Evolutionary conservation across 164 flowering plant species (phyloP), one percentile per base, ranked within the genome.

Genomic region (Liquidambar formosana): DNA sequence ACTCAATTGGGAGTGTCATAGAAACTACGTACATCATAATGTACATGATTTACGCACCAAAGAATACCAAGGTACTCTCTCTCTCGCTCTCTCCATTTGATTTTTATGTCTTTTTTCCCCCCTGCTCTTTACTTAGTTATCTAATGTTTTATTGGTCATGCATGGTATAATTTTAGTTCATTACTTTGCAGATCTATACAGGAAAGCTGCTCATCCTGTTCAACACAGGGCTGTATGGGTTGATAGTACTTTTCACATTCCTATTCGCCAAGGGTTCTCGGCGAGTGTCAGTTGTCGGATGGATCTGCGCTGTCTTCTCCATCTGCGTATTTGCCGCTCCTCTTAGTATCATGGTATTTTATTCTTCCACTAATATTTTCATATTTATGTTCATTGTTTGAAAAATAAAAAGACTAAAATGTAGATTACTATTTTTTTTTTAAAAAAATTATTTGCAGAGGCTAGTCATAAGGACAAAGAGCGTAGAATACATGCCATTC

Each of bases 401-500:
- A 1, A 0, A 19, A 5, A 13, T n/a, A 4, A 10, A 28, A 51
- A 5, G 8, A 61, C 23, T 13, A 33, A 23, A 53, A 65, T 43
- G 10, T 9, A 19, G 10, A 10, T 3, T 28, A 8, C 9, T 28
- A n/a, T 66, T 52, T 49, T n/a, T 22, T 26, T 22, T 33, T 2
- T 33, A 33, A 2, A 33, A 2, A 33, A 33, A 33, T 2, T 33
- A 8, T 13, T 59, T 74, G 80, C 90, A 92, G 95, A 88, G 83
- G 69, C 75, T 52, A 3, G 97, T 92, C 1, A 85, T 92, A 14
- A 80, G 70, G 65, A 88, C 97, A 0, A 89, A 83, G 71, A 89
- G 93, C 46, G 95, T 89, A 0, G 93, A 89, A 28, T 86, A 56
- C 83, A 84, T 92, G 97, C 93, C 97, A 16, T 72, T 92, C 27